A percentile compares a stretch with the other conserved stretches of the same genome.
Conservation (phyloP, 306 rosid genomes). For the Oemleria cerasiformis region DNA sequence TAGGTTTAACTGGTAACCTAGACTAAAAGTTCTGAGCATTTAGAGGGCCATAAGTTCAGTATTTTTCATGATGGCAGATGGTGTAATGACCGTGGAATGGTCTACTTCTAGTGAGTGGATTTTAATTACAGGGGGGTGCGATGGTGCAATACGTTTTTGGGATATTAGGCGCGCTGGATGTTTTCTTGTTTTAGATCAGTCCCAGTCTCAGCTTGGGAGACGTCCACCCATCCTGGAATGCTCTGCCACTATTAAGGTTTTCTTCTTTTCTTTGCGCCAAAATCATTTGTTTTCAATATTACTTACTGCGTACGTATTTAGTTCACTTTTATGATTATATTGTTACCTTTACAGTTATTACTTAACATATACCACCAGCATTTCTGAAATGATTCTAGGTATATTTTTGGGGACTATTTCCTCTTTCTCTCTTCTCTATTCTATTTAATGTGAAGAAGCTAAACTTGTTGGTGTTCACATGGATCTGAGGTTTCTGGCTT, state of each 20-base stretch:
- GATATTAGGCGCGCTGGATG: constrained; percentile 93
- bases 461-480: background rate
- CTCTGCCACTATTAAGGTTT: constrained; percentile 53
- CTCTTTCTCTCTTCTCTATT: background rate
- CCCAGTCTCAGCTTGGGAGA: constrained; percentile 85
- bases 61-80: constrained; percentile 55
- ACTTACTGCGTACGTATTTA: background rate
- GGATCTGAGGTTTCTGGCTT: background rate
- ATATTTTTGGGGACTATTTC: background rate
- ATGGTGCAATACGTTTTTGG: constrained; percentile 98
- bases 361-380: background rate
- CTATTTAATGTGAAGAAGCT: background rate
- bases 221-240: constrained; percentile 67
- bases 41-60: background rate
- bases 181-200: constrained; percentile 80
- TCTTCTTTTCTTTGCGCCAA: constrained; percentile 20
- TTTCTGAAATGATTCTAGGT: background rate
- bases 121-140: constrained; percentile 89
- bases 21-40: background rate
- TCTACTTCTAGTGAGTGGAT: constrained; percentile 90
- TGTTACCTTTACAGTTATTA: background rate
- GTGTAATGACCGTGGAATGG: constrained; percentile 92
- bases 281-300: background rate
- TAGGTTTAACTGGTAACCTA: background rate
- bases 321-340: background rate